These are phyloP conservation scores for Fusarium hainanense DNA, from an alignment of 2,329 filamentous ascomycete species.

Conservation along the genomic window DNA sequence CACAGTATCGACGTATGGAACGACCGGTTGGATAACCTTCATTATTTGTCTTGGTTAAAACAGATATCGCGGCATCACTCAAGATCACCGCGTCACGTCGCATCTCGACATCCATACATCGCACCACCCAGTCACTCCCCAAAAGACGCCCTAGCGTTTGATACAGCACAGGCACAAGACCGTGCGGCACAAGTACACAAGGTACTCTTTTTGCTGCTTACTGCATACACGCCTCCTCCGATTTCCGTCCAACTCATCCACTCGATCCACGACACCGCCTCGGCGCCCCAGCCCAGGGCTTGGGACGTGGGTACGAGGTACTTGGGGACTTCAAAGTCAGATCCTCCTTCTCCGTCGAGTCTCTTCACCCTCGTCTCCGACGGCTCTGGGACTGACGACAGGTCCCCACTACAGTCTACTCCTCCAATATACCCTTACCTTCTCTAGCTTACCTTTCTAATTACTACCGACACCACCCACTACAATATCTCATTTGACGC, in stretches of 20 bases:
- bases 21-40: neutral
- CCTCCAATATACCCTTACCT: conserved; percentile 44
- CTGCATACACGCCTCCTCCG: conserved; percentile 38
- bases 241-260: conserved; percentile 37
- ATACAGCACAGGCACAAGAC: conserved; percentile 34
- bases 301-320: conserved; percentile 44
- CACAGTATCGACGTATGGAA: neutral
- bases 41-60: conserved; percentile 26
- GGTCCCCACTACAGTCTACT: conserved; percentile 36
- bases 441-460: conserved; percentile 39
- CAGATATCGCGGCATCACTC: conserved; percentile 36
- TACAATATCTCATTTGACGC: conserved; percentile 41
- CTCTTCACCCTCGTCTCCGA: conserved; percentile 35
- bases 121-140: conserved; percentile 26
- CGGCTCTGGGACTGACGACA: conserved; percentile 40
- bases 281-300: conserved; percentile 43
- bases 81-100: conserved; percentile 34
- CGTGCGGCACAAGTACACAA: conserved; percentile 31
- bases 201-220: conserved; percentile 1
- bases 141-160: conserved; percentile 18
- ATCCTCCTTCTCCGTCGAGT: conserved; percentile 38
- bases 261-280: conserved; percentile 48
- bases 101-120: conserved; percentile 24
- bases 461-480: conserved; percentile 43
- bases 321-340: conserved; percentile 33